These are phyloP conservation scores for Agaricus blazei DNA, from an alignment of 768 basidiomycete species.

Conservation along the genomic window DNA sequence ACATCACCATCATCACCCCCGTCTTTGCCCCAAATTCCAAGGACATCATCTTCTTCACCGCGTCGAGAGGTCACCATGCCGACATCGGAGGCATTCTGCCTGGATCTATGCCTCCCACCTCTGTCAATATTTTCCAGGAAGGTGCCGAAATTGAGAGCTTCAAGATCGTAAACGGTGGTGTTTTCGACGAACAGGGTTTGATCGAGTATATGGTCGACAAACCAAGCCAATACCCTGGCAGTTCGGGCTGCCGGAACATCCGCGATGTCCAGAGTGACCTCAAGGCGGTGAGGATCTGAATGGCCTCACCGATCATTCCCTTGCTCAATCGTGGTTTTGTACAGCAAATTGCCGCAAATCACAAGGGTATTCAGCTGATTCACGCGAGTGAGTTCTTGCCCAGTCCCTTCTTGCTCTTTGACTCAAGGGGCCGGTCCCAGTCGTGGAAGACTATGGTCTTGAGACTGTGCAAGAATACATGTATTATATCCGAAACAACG, in stretches of 20 bases:
- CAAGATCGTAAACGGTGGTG: constrained; percentile 81
- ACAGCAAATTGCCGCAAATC: constrained; percentile 91
- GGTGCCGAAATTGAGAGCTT: constrained; percentile 89
- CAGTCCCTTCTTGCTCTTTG: constrained; percentile 9
- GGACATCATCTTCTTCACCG: constrained; percentile 89
- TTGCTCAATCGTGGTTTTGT: neutral
- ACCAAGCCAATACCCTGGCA: constrained; percentile 78
- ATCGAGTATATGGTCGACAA: constrained; percentile 77
- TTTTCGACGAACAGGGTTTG: constrained; percentile 74
- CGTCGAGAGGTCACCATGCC: constrained; percentile 91
- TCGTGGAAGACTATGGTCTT: constrained; percentile 84
- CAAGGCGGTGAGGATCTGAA: constrained; percentile 60
- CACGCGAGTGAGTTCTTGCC: constrained; percentile 53
- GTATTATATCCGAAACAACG: constrained; percentile 85
- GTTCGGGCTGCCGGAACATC: constrained; percentile 83
- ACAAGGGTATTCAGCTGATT: constrained; percentile 86
- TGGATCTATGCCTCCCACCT: constrained; percentile 94
- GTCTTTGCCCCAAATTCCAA: constrained; percentile 65
- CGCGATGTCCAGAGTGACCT: constrained; percentile 89
- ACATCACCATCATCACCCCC: constrained; percentile 92
- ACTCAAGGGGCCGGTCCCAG: constrained; percentile 25
- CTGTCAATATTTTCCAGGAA: constrained; percentile 88
- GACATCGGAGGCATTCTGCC: constrained; percentile 92
- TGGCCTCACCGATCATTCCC: neutral
- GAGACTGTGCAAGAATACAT: constrained; percentile 90